Conservation (phyloP, 2,329 filamentous ascomycete species). For the Fusarium burgessii region DNA sequence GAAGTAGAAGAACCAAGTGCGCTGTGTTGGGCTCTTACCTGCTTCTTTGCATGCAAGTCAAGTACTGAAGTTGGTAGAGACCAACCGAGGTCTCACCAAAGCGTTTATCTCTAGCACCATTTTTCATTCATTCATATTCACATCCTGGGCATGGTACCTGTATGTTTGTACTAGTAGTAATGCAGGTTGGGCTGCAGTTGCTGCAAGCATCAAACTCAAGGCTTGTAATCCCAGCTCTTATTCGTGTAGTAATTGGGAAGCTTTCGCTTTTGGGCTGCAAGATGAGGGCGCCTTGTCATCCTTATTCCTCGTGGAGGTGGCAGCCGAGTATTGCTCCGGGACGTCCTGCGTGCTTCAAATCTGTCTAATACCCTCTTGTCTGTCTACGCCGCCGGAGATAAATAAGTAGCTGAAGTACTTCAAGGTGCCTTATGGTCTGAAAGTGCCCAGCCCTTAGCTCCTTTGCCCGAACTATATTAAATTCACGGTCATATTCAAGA, state of each 20-base stretch:
- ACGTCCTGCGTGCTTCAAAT: constrained; percentile 6
- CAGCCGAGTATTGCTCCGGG: constrained; percentile 9
- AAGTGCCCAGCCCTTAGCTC: no score
- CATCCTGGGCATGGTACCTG: constrained; percentile 18
- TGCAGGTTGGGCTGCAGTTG: constrained; percentile 42
- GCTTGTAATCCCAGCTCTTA: constrained; percentile 23
- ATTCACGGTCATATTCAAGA: not conserved
- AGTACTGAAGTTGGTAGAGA: constrained; percentile 1
- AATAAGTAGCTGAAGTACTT: not conserved
- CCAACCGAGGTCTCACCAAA: constrained; percentile 15
- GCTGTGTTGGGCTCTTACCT: constrained; percentile 10
- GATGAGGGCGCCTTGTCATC: constrained; percentile 12
- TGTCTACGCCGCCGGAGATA: not conserved
- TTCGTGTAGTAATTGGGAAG: constrained; percentile 35
- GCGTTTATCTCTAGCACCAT: not conserved
- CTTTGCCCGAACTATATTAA: no score
- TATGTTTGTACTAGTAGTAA: constrained; percentile 11
- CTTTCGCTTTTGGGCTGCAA: constrained; percentile 26
- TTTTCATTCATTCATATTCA: not conserved
- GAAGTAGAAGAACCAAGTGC: not conserved
- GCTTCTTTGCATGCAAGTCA: not conserved
- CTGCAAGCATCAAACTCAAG: constrained; percentile 34
- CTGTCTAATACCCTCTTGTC: not conserved
- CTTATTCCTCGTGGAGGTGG: constrained; percentile 20
- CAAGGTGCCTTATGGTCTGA: not conserved